Evolutionary conservation across 2,329 filamentous ascomycete genomes (phyloP).

Genomic region (Didymella sp.): DNA sequence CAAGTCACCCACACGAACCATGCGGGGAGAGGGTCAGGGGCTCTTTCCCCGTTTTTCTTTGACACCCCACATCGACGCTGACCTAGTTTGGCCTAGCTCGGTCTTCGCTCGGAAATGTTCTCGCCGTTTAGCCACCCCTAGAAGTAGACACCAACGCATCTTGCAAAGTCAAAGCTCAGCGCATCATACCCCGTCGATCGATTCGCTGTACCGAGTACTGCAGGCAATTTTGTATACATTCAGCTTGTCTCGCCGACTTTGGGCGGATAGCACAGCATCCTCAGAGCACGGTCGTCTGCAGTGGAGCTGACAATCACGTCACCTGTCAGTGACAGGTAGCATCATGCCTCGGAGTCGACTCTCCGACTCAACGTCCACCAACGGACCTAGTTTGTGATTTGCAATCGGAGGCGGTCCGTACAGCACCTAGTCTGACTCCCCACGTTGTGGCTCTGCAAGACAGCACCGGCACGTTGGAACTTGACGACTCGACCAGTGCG

Average conservation of each 20-base stretch:
- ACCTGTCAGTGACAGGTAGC: not conserved
- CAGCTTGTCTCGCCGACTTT: not conserved
- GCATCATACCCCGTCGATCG: conserved; percentile 12
- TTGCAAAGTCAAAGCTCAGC: conserved; percentile 6
- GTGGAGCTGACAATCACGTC: conserved; percentile 7
- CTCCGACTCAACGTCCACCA: conserved; percentile 6
- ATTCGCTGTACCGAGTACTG: conserved; percentile 5
- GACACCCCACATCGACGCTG: not conserved
- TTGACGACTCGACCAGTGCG: conserved; percentile 11
- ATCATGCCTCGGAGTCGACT: conserved; percentile 5
- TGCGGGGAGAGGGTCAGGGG: conserved; percentile 17
- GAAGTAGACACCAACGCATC: conserved; percentile 3
- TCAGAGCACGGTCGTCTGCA: not conserved
- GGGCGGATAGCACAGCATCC: not conserved
- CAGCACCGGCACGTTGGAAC: conserved; percentile 7
- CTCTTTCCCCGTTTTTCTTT: not conserved
- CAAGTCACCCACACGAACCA: conserved; percentile 14
- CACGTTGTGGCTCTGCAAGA: conserved; percentile 18
- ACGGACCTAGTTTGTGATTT: conserved; percentile 13
- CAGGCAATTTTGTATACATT: not conserved
- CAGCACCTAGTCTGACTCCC: conserved; percentile 6
- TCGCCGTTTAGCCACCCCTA: conserved; percentile 2
- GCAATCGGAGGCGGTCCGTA: conserved; percentile 20
- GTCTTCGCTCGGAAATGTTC: conserved; percentile 14
- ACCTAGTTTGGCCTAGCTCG: not conserved